Base-by-base conservation (phyloP, 1,284 basidiomycete species). In the Trametes pubescens region DNA sequence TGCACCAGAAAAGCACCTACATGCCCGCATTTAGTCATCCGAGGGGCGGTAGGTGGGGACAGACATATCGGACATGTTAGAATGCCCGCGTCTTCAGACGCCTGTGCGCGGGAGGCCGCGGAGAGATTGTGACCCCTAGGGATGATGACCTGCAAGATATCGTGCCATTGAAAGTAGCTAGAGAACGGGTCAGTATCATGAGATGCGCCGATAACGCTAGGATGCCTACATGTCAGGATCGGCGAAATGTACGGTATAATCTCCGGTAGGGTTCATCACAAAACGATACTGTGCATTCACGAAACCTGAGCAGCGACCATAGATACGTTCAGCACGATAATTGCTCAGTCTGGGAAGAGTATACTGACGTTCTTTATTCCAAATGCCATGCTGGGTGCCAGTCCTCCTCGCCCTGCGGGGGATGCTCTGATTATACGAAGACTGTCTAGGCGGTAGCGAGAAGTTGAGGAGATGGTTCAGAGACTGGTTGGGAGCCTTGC, bases 21-120 rank as follows among this genome's bases (percentile, higher is more conserved):
- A 85, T 98, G 96, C 63, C 96, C 96, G 71, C 96, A 98, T 81
- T 94, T 95, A 52, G 96, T 98, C 94, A 99, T 99, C 52, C 98
- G 85, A 18, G 97, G 94, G 21, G 95, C 95, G 47, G 90, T 89
- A 6, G 96, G 97, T 55, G 93, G 85, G 49, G 92, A 92, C 49
- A 99, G 84, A 79, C 97, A 99, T 68, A 99, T 99, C 3, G 97
- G 98, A 77, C 97, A 99, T 14, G 87, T 90, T 16, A 87, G 90
- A 51, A 86, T 81, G 46, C 88, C 88, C 69, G 92, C 90, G 16
- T 81, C 81, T 64, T 78, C 76, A 11, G 72, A 71, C 40, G 67
- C 48, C 51, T 75, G 71, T 43, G 80, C 80, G 35, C 79, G 78
- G 52, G 76, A 77, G 54, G 80, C 78, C 57, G 83, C 78, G 68